Conservation (phyloP, 1,284 basidiomycete species). For the Naganishia sp. region DNA sequence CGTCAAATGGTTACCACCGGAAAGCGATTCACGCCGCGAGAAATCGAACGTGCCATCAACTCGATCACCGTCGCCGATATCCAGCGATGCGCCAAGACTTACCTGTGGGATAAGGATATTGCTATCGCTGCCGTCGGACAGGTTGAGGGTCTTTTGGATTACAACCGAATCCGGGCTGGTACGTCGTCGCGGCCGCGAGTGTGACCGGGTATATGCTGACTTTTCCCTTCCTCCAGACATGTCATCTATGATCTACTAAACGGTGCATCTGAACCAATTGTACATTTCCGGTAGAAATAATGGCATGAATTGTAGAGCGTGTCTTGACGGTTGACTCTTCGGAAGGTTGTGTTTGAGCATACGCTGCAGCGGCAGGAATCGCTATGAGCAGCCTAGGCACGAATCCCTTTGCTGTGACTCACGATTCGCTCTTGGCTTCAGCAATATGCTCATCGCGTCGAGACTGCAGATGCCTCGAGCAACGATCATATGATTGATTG, state of each 20-base stretch:
- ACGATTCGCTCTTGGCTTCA: too few relatives aligned
- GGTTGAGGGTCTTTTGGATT: constrained; percentile 74
- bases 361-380: not conserved
- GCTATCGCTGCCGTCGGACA: constrained; percentile 79
- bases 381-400: not conserved
- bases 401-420: too few relatives aligned
- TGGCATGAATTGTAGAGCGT: constrained; percentile 27
- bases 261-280: constrained; percentile 25
- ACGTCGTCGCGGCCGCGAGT: constrained; percentile 42
- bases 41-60: constrained; percentile 92
- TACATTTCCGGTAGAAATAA: constrained; percentile 29
- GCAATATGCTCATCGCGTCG: too few relatives aligned
- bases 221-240: constrained; percentile 39
- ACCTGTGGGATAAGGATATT: constrained; percentile 84
- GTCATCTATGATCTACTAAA: constrained; percentile 51
- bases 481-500: too few relatives aligned
- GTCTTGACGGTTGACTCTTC: not conserved
- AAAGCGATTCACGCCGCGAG: constrained; percentile 81
- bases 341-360: too few relatives aligned
- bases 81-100: constrained; percentile 91
- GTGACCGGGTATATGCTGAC: not conserved
- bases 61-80: constrained; percentile 87
- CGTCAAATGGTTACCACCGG: constrained; percentile 94
- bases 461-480: too few relatives aligned
- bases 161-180: constrained; percentile 58